phyloP scores from a whole-genome alignment of 2,329 filamentous ascomycete genomes.

The Pseudogymnoascus sp. region DNA sequence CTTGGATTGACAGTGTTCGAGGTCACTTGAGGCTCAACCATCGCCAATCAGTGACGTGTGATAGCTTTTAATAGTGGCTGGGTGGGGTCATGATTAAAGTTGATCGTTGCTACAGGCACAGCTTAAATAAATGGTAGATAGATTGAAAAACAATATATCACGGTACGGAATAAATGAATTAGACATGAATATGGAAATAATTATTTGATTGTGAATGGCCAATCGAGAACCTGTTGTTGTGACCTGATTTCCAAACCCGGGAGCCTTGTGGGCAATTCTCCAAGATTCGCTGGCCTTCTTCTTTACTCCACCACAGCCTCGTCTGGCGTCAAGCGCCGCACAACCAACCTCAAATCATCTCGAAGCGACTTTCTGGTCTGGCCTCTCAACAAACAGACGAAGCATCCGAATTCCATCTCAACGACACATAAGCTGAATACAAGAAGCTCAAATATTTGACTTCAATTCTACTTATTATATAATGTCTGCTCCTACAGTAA shows the following conservation, averaged over 20 bases:
- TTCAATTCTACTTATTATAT: conserved; percentile 5
- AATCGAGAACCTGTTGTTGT: background rate
- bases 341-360: conserved; percentile 9
- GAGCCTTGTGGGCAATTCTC: conserved; percentile 9
- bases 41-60: conserved; percentile 9
- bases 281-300: conserved; percentile 9
- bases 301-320: conserved; percentile 13
- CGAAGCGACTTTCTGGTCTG: conserved; percentile 11
- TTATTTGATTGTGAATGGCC: background rate
- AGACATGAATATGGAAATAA: background rate
- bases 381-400: conserved; percentile 7
- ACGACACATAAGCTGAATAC: conserved; percentile 10
- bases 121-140: background rate
- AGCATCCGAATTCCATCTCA: conserved; percentile 8
- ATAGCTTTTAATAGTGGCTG: background rate
- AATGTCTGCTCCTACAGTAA: conserved; percentile 12
- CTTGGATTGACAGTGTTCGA: background rate
- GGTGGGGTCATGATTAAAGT: conserved; percentile 5
- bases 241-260: background rate
- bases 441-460: conserved; percentile 5
- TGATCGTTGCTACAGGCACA: background rate
- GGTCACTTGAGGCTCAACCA: conserved; percentile 9
- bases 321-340: conserved; percentile 12
- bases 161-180: background rate
- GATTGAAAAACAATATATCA: background rate